Conservation (phyloP, 306 rosid species). For the Leucaena leucocephala region DNA sequence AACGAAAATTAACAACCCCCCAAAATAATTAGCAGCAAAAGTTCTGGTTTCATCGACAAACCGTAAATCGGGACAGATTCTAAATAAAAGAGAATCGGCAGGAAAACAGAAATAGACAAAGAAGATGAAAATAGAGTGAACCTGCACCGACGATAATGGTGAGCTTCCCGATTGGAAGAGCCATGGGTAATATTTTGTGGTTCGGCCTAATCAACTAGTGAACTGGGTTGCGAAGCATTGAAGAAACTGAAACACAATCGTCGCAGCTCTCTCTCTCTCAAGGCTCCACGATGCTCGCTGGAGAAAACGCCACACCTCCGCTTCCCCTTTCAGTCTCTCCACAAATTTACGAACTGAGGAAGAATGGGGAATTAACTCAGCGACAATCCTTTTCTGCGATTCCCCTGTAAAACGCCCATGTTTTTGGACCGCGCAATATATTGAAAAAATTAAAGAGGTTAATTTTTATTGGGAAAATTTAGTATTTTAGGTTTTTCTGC, state of each 20-base stretch:
- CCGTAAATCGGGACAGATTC: background rate
- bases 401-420: background rate
- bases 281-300: constrained; percentile 7
- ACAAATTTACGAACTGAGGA: background rate
- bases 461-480: background rate
- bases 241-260: constrained; percentile 27
- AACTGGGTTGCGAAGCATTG: constrained; percentile 42
- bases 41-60: background rate
- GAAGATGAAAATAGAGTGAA: constrained; percentile 29
- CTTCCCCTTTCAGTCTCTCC: background rate
- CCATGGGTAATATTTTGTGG: constrained; percentile 45
- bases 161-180: constrained; percentile 77
- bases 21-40: background rate
- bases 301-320: constrained; percentile 17
- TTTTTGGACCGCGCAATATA: background rate
- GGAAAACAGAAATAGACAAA: background rate
- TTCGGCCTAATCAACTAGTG: constrained; percentile 26
- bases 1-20: constrained; percentile 13
- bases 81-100: background rate
- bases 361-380: background rate
- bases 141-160: constrained; percentile 95
- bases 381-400: background rate
- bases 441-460: background rate
- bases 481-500: background rate
- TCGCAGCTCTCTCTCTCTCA: background rate